Conservation (phyloP, 2,329 filamentous ascomycete species). For the Xylaria polymorpha region DNA sequence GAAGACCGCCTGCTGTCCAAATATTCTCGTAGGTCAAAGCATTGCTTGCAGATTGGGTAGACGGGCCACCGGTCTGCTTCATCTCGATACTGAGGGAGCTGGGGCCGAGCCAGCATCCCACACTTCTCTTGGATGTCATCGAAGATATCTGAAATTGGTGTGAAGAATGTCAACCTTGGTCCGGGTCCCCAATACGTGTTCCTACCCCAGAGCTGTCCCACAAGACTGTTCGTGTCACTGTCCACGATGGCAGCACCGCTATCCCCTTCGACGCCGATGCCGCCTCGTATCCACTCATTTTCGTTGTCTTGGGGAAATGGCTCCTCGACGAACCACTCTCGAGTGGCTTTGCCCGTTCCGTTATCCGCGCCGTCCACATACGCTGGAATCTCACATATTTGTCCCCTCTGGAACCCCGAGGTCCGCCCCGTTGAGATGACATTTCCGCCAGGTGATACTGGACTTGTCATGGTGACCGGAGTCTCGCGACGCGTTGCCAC, state of each 20-base stretch:
- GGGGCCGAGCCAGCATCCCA: slow-evolving; percentile 53
- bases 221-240: slow-evolving; percentile 52
- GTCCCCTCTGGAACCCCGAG: slow-evolving; percentile 57
- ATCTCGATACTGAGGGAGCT: slow-evolving; percentile 56
- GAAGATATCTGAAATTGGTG: slow-evolving; percentile 57
- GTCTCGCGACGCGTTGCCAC: slow-evolving; percentile 51
- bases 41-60: slow-evolving; percentile 56
- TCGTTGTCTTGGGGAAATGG: slow-evolving; percentile 53
- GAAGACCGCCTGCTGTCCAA: slow-evolving; percentile 57
- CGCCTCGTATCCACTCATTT: slow-evolving; percentile 59
- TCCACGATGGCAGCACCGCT: slow-evolving; percentile 60
- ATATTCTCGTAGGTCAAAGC: slow-evolving; percentile 56
- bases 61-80: slow-evolving; percentile 55
- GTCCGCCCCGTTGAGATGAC: slow-evolving; percentile 58
- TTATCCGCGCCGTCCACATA: slow-evolving; percentile 55
- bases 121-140: slow-evolving; percentile 61
- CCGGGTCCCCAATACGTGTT: slow-evolving; percentile 58
- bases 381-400: slow-evolving; percentile 58
- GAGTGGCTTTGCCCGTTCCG: slow-evolving; percentile 56
- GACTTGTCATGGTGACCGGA: slow-evolving; percentile 49
- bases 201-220: slow-evolving; percentile 59
- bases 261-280: slow-evolving; percentile 59
- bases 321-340: slow-evolving; percentile 61
- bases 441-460: slow-evolving; percentile 51
- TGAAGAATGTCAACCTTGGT: slow-evolving; percentile 57